Conservation (phyloP, 306 rosid species). For the Dalbergia cochinchinensis region DNA sequence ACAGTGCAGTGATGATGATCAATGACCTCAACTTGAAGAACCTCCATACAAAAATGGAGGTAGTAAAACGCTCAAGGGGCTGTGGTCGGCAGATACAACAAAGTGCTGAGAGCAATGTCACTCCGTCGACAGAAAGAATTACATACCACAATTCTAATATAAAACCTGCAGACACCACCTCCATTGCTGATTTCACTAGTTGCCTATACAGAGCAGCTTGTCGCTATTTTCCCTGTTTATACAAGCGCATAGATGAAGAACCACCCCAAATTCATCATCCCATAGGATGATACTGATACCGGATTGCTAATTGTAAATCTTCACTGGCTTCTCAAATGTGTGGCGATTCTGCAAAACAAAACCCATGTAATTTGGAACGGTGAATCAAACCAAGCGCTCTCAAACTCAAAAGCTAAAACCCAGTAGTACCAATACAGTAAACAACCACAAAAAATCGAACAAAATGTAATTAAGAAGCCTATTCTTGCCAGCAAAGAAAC, state of each 20-base stretch:
- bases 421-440: not conserved
- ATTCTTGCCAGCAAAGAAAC: constrained; percentile 22
- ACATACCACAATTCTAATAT: constrained; percentile 65
- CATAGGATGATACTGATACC: not conserved
- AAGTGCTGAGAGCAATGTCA: constrained; percentile 51
- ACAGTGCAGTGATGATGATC: constrained; percentile 61
- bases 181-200: constrained; percentile 54
- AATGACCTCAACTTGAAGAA: constrained; percentile 59
- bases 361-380: constrained; percentile 40
- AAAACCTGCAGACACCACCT: constrained; percentile 61
- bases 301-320: constrained; percentile 80
- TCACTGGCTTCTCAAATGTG: constrained; percentile 89
- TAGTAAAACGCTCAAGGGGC: constrained; percentile 54
- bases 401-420: constrained; percentile 17
- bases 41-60: constrained; percentile 54
- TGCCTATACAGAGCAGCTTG: constrained; percentile 56
- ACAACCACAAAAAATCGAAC: constrained; percentile 7
- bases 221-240: constrained; percentile 50
- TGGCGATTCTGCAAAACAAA: constrained; percentile 81
- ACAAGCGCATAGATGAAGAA: constrained; percentile 52
- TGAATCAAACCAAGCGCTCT: constrained; percentile 10
- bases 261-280: constrained; percentile 59
- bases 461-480: constrained; percentile 21
- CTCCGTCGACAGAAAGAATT: constrained; percentile 70
- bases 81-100: constrained; percentile 56